A percentile compares a stretch with the other conserved stretches of the same genome.
These are phyloP conservation scores for Physcia stellaris DNA, from an alignment of 495 filamentous ascomycete genomes.

Conservation along the genomic window DNA sequence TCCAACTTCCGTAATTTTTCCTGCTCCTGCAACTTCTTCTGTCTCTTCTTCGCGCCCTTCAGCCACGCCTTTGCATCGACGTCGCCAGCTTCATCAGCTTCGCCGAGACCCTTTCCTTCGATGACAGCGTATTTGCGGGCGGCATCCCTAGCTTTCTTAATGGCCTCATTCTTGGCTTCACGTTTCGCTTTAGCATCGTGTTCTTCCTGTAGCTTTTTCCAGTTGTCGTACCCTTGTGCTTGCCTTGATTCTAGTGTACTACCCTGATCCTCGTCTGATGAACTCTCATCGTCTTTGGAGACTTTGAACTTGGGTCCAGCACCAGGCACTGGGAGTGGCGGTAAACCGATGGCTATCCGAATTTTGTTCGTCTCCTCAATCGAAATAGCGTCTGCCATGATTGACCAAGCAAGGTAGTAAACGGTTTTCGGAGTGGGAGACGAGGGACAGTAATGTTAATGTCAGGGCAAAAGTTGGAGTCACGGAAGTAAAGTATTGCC, in stretches of 20 bases:
- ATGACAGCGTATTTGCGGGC: conserved; percentile 61
- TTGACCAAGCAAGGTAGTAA: conserved; percentile 13
- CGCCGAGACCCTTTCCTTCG: conserved; percentile 68
- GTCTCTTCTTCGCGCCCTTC: conserved; percentile 71
- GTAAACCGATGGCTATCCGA: conserved; percentile 76
- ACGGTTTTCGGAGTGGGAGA: too few species aligned
- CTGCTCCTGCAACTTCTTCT: conserved; percentile 73
- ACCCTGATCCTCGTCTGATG: conserved; percentile 42
- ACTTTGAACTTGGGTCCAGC: conserved; percentile 49
- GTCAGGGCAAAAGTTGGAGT: too few species aligned
- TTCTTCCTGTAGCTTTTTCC: conserved; percentile 49
- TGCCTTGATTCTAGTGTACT: conserved; percentile 74
- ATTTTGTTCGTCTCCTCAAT: conserved; percentile 94
- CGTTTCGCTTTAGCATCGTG: conserved; percentile 55
- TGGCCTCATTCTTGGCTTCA: conserved; percentile 60
- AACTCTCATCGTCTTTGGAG: conserved; percentile 29
- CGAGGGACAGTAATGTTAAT: too few species aligned
- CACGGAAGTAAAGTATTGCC: too few species aligned
- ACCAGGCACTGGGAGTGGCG: conserved; percentile 75
- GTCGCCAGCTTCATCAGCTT: conserved; percentile 46
- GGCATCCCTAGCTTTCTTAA: conserved; percentile 79
- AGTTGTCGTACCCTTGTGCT: conserved; percentile 63
- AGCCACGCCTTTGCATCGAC: conserved; percentile 78
- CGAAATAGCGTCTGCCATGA: conserved; percentile 65
- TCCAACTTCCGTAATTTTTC: conserved; percentile 46